Percentiles rank a stretch among this genome's conserved stretches.
phyloP scores from a whole-genome alignment of 768 basidiomycete genomes.

The Tylopilus felleus region DNA sequence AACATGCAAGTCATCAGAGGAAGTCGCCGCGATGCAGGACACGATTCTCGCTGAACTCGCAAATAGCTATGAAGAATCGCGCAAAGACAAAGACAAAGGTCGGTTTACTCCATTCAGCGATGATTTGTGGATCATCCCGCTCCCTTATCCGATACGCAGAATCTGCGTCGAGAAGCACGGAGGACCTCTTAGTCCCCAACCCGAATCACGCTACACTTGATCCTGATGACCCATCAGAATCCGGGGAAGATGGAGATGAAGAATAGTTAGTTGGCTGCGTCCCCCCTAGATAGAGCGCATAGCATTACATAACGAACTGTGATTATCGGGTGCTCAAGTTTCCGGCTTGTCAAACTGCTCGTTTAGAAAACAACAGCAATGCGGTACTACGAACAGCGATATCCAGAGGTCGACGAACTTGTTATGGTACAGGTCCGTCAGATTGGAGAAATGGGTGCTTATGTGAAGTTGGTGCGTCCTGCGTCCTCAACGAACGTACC shows the following conservation, averaged over 20 bases:
- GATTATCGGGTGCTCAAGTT: background rate
- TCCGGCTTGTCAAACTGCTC: too few species aligned
- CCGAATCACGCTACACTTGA: slow-evolving; percentile 50
- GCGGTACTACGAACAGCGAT: slow-evolving; percentile 92
- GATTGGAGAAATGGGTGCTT: slow-evolving; percentile 99
- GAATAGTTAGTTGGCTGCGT: too few species aligned
- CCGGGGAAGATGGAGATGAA: slow-evolving; percentile 14
- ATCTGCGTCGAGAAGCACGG: slow-evolving; percentile 34
- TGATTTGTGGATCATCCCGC: background rate
- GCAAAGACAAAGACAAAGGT: slow-evolving; percentile 47
- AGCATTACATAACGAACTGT: slow-evolving; percentile 11
- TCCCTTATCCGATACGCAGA: slow-evolving; percentile 7
- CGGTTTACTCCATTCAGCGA: slow-evolving; percentile 3
- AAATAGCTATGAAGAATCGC: slow-evolving; percentile 53
- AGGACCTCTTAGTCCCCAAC: slow-evolving; percentile 66
- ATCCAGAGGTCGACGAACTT: slow-evolving; percentile 95
- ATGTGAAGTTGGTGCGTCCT: slow-evolving; percentile 88
- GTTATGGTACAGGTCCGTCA: slow-evolving; percentile 99
- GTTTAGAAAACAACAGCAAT: slow-evolving; percentile 35
- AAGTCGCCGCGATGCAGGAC: slow-evolving; percentile 60
- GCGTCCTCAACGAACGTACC: background rate
- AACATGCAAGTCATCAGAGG: slow-evolving; percentile 60
- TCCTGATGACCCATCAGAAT: slow-evolving; percentile 17
- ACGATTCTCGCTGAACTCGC: slow-evolving; percentile 68
- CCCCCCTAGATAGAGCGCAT: too few species aligned